phyloP scores from a whole-genome alignment of 306 rosid species.

The Cotoneaster glaucophyllus region DNA sequence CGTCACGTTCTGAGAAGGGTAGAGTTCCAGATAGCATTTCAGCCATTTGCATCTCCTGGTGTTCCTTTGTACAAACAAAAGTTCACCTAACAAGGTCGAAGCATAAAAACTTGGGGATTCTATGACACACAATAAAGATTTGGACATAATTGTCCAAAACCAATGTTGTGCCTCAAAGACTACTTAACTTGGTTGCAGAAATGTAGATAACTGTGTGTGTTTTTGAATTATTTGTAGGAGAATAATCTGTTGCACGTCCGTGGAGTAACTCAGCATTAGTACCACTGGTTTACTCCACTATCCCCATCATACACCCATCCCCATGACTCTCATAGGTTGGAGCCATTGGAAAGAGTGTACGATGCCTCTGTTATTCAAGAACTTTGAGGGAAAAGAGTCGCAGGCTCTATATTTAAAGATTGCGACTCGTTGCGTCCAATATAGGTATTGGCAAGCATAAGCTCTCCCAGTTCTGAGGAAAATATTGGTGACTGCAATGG shows the following conservation, averaged over 20 bases:
- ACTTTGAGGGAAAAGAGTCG: slow-evolving; percentile 6
- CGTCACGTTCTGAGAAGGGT: not conserved
- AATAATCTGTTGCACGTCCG: not conserved
- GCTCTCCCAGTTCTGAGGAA: not conserved
- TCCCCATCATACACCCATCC: not conserved
- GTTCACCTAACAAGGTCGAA: not conserved
- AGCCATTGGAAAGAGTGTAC: not conserved
- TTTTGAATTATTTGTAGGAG: not conserved
- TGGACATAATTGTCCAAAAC: not conserved
- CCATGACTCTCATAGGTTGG: not conserved
- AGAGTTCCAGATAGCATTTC: not conserved
- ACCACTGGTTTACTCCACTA: not conserved
- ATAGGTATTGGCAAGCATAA: not conserved
- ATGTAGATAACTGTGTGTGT: not conserved
- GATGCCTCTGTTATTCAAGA: slow-evolving; percentile 9
- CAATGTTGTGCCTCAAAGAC: not conserved
- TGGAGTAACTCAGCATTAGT: not conserved
- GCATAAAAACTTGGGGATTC: not conserved
- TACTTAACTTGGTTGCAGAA: not conserved
- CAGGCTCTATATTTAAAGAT: not conserved
- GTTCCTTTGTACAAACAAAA: not conserved
- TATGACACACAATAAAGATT: not conserved
- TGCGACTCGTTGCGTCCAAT: slow-evolving; percentile 1
- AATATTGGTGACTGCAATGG: not conserved
- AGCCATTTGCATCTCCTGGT: not conserved